Conservation (phyloP, 345 rosid species). For the Nasturtium officinale region DNA sequence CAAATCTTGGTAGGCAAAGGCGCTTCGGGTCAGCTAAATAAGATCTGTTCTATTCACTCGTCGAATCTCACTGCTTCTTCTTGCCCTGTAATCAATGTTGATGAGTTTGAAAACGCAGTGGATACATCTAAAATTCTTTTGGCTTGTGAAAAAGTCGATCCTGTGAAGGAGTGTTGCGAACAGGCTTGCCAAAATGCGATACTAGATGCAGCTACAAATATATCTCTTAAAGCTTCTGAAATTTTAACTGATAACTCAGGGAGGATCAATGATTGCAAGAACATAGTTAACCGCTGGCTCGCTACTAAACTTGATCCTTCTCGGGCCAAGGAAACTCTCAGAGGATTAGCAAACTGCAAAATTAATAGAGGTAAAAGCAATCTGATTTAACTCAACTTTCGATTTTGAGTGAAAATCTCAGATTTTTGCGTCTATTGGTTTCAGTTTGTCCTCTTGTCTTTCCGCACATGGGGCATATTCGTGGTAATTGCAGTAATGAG, state of each 20-base stretch:
- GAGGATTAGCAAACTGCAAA: constrained; percentile 85
- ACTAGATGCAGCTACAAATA: constrained; percentile 69
- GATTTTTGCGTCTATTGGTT: constrained; percentile 22
- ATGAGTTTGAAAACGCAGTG: constrained; percentile 67
- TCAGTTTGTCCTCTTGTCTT: constrained; percentile 93
- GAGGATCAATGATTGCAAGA: constrained; percentile 71
- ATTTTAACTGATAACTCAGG: constrained; percentile 59
- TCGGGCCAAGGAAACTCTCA: constrained; percentile 70
- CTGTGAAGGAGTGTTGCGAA: constrained; percentile 90
- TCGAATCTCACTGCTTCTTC: constrained; percentile 81
- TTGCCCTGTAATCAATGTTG: constrained; percentile 77
- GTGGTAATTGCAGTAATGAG: constrained; percentile 61
- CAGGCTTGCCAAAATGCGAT: constrained; percentile 82
- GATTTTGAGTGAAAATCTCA: neutral
- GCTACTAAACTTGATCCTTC: constrained; percentile 71
- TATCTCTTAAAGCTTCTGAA: constrained; percentile 66
- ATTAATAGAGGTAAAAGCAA: constrained; percentile 71
- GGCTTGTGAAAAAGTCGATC: constrained; percentile 77
- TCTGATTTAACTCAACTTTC: neutral
- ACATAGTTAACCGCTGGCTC: constrained; percentile 79
- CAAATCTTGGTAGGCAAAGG: constrained; percentile 79
- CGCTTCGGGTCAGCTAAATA: constrained; percentile 56
- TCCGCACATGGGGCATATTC: constrained; percentile 69
- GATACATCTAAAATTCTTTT: constrained; percentile 73
- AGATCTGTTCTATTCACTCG: constrained; percentile 62